A percentile compares a stretch with the other conserved stretches of the same genome.
These are phyloP conservation scores for Colletotrichum cereale DNA, from an alignment of 2,329 filamentous ascomycete genomes.

Conservation along the genomic window DNA sequence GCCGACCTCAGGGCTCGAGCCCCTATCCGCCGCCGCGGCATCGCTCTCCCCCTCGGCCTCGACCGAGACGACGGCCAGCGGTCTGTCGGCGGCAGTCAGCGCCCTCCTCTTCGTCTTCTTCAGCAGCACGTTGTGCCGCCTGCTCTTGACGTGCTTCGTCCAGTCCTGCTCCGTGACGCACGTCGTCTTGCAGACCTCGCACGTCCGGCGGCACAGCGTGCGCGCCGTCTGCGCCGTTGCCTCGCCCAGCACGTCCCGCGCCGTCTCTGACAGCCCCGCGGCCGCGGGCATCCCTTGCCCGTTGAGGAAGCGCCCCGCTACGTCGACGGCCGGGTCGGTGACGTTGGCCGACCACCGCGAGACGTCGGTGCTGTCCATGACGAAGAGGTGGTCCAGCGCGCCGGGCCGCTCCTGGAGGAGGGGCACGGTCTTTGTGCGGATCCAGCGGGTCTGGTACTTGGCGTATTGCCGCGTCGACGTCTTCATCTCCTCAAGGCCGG, in stretches of 20 bases:
- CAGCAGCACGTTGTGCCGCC: slow-evolving; percentile 50
- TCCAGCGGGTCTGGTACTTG: slow-evolving; percentile 87
- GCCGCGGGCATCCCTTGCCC: slow-evolving; percentile 67
- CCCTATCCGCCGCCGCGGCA: background rate
- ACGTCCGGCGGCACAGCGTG: slow-evolving; percentile 70
- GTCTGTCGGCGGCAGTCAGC: slow-evolving; percentile 46
- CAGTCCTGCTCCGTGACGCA: slow-evolving; percentile 66
- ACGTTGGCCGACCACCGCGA: slow-evolving; percentile 73
- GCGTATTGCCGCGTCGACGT: slow-evolving; percentile 90
- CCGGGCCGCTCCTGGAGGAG: slow-evolving; percentile 69
- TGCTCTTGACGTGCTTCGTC: slow-evolving; percentile 54
- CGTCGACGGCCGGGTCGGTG: slow-evolving; percentile 69
- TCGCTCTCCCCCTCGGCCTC: background rate
- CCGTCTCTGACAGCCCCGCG: slow-evolving; percentile 59
- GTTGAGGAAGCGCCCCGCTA: slow-evolving; percentile 74
- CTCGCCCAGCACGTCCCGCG: slow-evolving; percentile 67
- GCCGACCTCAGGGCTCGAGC: slow-evolving; percentile 26
- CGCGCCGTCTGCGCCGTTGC: slow-evolving; percentile 63
- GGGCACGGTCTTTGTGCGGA: slow-evolving; percentile 83
- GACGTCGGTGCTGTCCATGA: slow-evolving; percentile 84
- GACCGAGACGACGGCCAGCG: slow-evolving; percentile 28
- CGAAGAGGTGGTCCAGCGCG: slow-evolving; percentile 72
- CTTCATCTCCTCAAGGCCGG: slow-evolving; percentile 81
- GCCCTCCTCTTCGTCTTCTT: slow-evolving; percentile 54
- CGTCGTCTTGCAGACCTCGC: slow-evolving; percentile 79